Percentiles rank a stretch among this genome's conserved stretches.
These are phyloP conservation scores for Vicia villosa DNA, from an alignment of 306 rosid species.

Conservation along the genomic window DNA sequence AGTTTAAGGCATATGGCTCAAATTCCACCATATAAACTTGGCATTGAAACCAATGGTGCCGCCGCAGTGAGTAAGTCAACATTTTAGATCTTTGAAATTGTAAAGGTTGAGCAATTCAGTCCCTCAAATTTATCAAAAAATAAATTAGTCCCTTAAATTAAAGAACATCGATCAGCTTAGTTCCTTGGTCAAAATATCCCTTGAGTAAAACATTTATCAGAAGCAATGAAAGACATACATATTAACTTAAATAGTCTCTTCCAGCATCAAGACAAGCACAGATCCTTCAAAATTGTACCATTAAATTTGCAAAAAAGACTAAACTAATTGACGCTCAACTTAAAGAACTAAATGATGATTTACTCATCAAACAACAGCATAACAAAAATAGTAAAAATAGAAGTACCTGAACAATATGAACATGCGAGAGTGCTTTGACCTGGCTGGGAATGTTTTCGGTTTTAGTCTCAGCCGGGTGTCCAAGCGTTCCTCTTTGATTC, in stretches of 20 bases:
- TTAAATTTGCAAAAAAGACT: no score
- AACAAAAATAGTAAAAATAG: neutral
- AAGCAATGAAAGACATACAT: no score
- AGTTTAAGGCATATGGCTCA: neutral
- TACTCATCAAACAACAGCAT: neutral
- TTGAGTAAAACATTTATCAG: no score
- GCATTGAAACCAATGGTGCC: neutral
- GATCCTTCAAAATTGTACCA: no score
- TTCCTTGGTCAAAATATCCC: no score
- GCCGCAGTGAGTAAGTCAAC: neutral
- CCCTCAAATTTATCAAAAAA: no score
- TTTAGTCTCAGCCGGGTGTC: conserved; percentile 82
- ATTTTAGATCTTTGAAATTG: neutral
- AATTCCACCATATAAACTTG: neutral
- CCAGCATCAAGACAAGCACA: no score
- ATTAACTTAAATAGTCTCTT: no score
- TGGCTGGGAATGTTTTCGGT: conserved; percentile 93
- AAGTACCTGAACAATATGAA: conserved; percentile 81
- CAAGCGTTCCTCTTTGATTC: conserved; percentile 98
- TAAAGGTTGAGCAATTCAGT: no score
- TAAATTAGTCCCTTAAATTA: no score
- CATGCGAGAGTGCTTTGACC: conserved; percentile 79
- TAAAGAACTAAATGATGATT: neutral
- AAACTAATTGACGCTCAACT: no score
- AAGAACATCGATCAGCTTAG: neutral